Conservation (phyloP, 306 rosid species). For the Pterocarpus macrocarpus region DNA sequence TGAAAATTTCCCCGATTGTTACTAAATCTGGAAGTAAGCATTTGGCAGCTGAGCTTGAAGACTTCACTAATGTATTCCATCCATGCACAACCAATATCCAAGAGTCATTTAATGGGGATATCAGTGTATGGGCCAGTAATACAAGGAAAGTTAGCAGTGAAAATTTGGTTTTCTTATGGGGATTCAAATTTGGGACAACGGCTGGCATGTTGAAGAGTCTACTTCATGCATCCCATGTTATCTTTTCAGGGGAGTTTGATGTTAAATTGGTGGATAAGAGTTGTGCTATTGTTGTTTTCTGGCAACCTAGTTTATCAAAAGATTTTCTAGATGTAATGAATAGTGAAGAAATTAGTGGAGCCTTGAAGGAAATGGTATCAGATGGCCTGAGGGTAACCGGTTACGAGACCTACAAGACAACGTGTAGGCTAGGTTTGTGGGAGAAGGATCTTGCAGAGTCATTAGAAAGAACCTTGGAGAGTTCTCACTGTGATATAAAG, state of each 20-base stretch:
- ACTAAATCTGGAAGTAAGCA: conserved; percentile 41
- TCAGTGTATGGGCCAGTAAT: conserved; percentile 65
- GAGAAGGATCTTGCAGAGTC: conserved; percentile 75
- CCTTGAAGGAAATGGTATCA: conserved; percentile 65
- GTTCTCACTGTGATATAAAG: conserved; percentile 39
- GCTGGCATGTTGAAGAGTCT: conserved; percentile 67
- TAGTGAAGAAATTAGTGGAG: conserved; percentile 54
- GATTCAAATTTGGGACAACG: conserved; percentile 67
- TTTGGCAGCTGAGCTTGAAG: conserved; percentile 56
- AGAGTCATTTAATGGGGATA: conserved; percentile 49
- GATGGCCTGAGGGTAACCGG: conserved; percentile 71
- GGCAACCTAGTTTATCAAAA: conserved; percentile 65
- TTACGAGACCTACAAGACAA: conserved; percentile 66
- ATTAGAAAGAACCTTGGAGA: conserved; percentile 60
- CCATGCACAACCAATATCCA: conserved; percentile 40
- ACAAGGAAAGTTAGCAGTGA: conserved; percentile 62
- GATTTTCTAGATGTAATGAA: conserved; percentile 57
- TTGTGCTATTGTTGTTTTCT: conserved; percentile 82
- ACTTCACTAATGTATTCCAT: conserved; percentile 55
- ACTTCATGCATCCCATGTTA: conserved; percentile 60
- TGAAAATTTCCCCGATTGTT: conserved; percentile 60
- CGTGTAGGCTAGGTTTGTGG: conserved; percentile 70
- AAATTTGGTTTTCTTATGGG: conserved; percentile 84
- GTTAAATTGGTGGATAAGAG: conserved; percentile 74
- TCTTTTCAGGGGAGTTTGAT: conserved; percentile 76